Conservation (phyloP, 495 filamentous ascomycete genomes). For the Talaromyces ruber region DNA sequence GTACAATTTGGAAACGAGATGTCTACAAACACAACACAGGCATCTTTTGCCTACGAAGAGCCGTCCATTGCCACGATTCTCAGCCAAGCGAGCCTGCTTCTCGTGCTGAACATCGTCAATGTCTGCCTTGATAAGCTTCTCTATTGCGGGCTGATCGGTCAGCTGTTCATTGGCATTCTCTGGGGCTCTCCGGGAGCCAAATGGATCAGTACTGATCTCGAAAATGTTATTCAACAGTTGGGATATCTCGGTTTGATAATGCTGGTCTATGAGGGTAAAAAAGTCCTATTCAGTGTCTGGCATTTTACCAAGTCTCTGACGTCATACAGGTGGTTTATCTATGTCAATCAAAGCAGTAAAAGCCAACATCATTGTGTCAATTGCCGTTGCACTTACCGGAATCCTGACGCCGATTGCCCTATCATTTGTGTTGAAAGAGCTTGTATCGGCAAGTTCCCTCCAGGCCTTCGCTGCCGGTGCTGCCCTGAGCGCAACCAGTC, state of each 20-base stretch:
- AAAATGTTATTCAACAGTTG: constrained; percentile 55
- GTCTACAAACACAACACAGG: constrained; percentile 6
- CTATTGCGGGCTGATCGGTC: constrained; percentile 66
- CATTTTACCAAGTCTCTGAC: constrained; percentile 12
- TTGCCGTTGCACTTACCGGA: constrained; percentile 54
- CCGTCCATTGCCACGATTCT: constrained; percentile 51
- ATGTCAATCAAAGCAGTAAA: constrained; percentile 51
- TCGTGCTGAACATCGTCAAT: constrained; percentile 55
- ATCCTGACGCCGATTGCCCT: constrained; percentile 58
- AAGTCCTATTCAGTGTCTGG: neutral
- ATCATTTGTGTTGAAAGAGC: constrained; percentile 48
- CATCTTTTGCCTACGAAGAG: constrained; percentile 49
- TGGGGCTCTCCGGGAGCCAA: constrained; percentile 56
- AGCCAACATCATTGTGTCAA: constrained; percentile 51
- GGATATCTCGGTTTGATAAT: constrained; percentile 71
- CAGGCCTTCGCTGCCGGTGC: constrained; percentile 71
- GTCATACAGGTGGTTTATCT: constrained; percentile 57
- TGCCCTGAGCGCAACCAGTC: constrained; percentile 64
- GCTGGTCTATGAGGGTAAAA: constrained; percentile 60
- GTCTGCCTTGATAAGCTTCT: constrained; percentile 50
- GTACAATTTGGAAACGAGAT: neutral
- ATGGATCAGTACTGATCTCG: constrained; percentile 37
- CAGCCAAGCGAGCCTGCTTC: constrained; percentile 52
- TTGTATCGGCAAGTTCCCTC: constrained; percentile 36
- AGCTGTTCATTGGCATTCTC: constrained; percentile 63